Percentiles rank a stretch among this genome's conserved stretches.
These are phyloP conservation scores for Populus hybrid DNA, from an alignment of 441 rosid species.

Conservation along the genomic window DNA sequence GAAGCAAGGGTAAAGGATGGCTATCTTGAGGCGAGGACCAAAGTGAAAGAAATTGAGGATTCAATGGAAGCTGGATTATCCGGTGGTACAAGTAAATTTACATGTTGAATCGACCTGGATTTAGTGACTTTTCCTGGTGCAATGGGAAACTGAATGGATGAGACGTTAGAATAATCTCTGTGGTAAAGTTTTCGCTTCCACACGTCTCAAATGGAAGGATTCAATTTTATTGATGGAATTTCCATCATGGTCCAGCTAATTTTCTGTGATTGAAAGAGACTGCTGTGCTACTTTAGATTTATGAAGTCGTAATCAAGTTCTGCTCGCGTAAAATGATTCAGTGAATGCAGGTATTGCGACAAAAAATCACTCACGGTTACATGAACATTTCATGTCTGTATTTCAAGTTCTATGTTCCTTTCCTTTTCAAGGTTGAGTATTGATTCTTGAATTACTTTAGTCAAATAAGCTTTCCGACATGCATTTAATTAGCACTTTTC, in stretches of 20 bases:
- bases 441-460: conserved; percentile 10
- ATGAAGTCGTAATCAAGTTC: background rate
- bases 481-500: background rate
- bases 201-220: background rate
- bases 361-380: background rate
- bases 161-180: background rate
- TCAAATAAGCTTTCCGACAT: background rate
- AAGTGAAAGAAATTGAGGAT: conserved; percentile 15
- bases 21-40: conserved; percentile 11
- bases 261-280: background rate
- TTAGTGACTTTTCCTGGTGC: background rate
- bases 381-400: background rate
- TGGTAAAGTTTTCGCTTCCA: background rate
- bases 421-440: background rate
- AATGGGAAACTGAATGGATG: too few relatives aligned
- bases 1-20: conserved; percentile 36
- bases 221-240: background rate
- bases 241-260: too few relatives aligned
- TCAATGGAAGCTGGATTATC: conserved; percentile 1
- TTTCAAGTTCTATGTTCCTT: background rate
- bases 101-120: background rate
- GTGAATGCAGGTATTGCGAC: background rate
- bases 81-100: background rate
- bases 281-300: background rate
- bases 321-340: background rate